A percentile compares a stretch with the other conserved stretches of the same genome.
Evolutionary conservation across 331 rosid species (phyloP).

Genomic region (Arachis monticola): DNA sequence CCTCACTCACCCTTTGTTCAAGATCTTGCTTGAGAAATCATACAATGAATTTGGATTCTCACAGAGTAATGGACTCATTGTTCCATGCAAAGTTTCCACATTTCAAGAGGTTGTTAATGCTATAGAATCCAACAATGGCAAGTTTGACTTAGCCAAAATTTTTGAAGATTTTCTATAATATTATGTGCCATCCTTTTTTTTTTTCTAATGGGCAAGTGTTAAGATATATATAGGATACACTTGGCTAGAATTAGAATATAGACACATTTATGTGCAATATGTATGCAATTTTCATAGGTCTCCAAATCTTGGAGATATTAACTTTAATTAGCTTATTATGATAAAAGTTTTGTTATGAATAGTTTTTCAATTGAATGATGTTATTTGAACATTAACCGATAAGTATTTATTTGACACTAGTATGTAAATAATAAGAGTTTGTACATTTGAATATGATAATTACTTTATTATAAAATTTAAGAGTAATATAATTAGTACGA

Average conservation of each 20-base stretch:
- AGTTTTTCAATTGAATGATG: conserved; percentile 12
- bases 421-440: too few relatives aligned
- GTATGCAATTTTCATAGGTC: conserved; percentile 2
- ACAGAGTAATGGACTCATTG: conserved; percentile 71
- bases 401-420: too few relatives aligned
- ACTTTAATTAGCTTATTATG: conserved; percentile 3
- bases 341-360: background rate
- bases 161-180: conserved; percentile 59
- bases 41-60: conserved; percentile 80
- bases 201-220: background rate
- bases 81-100: conserved; percentile 74
- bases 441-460: too few relatives aligned
- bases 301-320: background rate
- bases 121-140: conserved; percentile 70
- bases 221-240: conserved; percentile 1
- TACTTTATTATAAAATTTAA: too few relatives aligned
- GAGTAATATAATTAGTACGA: too few relatives aligned
- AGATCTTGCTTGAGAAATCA: conserved; percentile 79
- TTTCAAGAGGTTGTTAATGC: conserved; percentile 81
- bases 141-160: conserved; percentile 69
- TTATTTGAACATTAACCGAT: too few relatives aligned
- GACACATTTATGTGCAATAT: background rate
- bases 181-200: background rate
- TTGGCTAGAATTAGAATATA: conserved; percentile 24
- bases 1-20: conserved; percentile 87